phyloP scores from a whole-genome alignment of 495 filamentous ascomycete species.

The Podospora pseudopauciseta region DNA sequence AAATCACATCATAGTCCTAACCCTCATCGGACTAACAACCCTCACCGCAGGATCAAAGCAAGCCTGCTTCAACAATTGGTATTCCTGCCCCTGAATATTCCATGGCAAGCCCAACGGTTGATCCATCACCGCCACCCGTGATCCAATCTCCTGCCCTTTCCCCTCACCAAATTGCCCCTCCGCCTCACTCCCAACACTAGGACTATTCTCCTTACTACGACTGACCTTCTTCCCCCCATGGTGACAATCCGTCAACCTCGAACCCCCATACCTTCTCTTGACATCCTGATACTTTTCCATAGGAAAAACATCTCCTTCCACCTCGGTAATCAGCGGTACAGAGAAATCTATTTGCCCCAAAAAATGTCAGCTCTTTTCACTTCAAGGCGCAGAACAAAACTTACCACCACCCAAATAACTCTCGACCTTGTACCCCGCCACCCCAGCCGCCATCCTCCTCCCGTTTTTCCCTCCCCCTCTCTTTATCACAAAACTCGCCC shows the following conservation, averaged over 20 bases:
- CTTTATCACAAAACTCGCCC: slow-evolving; percentile 23
- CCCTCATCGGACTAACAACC: slow-evolving; percentile 12
- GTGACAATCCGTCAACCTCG: slow-evolving; percentile 10
- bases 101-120: slow-evolving; percentile 18
- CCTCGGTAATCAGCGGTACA: slow-evolving; percentile 12
- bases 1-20: slow-evolving; percentile 1
- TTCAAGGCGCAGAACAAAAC: not conserved
- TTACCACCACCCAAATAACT: slow-evolving; percentile 24
- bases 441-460: slow-evolving; percentile 16
- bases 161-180: not conserved
- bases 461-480: slow-evolving; percentile 6
- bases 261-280: slow-evolving; percentile 14
- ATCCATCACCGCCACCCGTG: not conserved
- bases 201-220: not conserved
- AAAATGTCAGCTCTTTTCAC: not conserved
- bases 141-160: slow-evolving; percentile 15
- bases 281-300: slow-evolving; percentile 24
- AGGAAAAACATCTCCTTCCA: slow-evolving; percentile 6
- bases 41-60: slow-evolving; percentile 21
- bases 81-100: slow-evolving; percentile 22
- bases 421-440: slow-evolving; percentile 20
- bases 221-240: slow-evolving; percentile 10
- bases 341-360: slow-evolving; percentile 19
- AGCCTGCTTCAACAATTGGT: slow-evolving; percentile 20
- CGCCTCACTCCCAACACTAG: not conserved